A percentile compares a stretch with the other conserved stretches of the same genome.
Evolutionary conservation across 805 yeast species (phyloP).

Genomic region (Candida tammaniensis): DNA sequence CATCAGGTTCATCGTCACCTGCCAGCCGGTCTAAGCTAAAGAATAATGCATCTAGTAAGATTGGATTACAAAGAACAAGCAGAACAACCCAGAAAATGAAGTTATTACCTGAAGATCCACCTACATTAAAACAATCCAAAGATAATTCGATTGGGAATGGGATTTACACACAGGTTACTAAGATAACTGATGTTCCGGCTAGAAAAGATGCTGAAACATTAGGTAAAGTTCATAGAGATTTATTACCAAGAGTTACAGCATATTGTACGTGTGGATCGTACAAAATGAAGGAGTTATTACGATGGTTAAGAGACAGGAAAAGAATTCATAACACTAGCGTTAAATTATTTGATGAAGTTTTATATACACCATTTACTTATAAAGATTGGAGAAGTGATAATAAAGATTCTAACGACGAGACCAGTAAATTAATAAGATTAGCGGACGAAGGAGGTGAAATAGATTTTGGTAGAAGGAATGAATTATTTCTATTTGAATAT

Average conservation of each 20-base stretch:
- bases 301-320: constrained; percentile 82
- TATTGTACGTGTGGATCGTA: constrained; percentile 95
- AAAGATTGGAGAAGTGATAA: constrained; percentile 65
- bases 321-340: constrained; percentile 76
- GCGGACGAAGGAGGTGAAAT: constrained; percentile 97
- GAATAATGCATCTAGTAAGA: constrained; percentile 28
- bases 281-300: constrained; percentile 77
- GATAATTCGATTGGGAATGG: constrained; percentile 29
- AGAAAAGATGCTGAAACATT: constrained; percentile 90
- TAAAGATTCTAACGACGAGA: constrained; percentile 15
- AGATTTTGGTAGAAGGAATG: constrained; percentile 77
- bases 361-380: constrained; percentile 85
- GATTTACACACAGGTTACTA: constrained; percentile 82
- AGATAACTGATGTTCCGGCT: constrained; percentile 84
- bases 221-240: constrained; percentile 79
- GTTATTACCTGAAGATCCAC: constrained; percentile 52
- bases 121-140: constrained; percentile 10
- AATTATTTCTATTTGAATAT: constrained; percentile 86
- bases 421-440: constrained; percentile 52
- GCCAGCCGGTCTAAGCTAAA: constrained; percentile 8
- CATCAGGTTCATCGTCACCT: too few species aligned
- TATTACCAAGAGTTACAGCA: constrained; percentile 91
- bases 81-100: constrained; percentile 73
- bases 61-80: constrained; percentile 73
- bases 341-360: constrained; percentile 87